Percentiles rank a stretch among this genome's conserved stretches.
phyloP scores from a whole-genome alignment of 257 asterid genomes.

The Cynanchum wilfordii region DNA sequence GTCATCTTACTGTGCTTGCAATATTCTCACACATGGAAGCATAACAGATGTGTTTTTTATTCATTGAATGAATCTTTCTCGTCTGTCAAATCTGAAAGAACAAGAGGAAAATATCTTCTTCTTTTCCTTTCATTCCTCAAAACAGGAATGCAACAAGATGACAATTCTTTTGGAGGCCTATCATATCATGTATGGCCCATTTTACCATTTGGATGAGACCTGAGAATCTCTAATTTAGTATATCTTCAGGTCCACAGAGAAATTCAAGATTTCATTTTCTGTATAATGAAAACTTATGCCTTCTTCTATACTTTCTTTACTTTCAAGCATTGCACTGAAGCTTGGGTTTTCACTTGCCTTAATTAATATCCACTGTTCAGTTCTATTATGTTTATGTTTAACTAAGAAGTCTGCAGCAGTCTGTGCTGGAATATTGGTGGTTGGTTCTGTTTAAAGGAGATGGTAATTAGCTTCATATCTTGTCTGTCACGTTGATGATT shows the following conservation, averaged over 20 bases:
- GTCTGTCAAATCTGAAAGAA: not conserved
- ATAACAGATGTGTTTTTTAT: not conserved
- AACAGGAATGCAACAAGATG: not conserved
- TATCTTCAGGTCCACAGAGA: not conserved
- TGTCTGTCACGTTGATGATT: not conserved
- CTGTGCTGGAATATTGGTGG: not conserved
- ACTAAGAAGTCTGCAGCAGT: not conserved
- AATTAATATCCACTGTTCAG: not conserved
- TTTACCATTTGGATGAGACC: not conserved
- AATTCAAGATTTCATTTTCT: not conserved
- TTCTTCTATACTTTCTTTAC: not conserved
- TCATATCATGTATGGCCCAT: not conserved
- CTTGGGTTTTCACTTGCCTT: not conserved
- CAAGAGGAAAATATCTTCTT: too few species aligned
- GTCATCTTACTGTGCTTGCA: not conserved
- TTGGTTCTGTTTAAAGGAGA: not conserved
- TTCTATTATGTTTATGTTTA: not conserved
- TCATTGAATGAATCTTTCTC: not conserved
- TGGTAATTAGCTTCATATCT: not conserved
- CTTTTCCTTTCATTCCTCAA: not conserved
- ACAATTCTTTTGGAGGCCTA: not conserved
- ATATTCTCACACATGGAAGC: not conserved
- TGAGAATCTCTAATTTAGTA: not conserved
- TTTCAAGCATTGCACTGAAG: too few species aligned
- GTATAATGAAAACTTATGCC: not conserved